Conservation (phyloP, 345 rosid species). For the Draba incana region DNA sequence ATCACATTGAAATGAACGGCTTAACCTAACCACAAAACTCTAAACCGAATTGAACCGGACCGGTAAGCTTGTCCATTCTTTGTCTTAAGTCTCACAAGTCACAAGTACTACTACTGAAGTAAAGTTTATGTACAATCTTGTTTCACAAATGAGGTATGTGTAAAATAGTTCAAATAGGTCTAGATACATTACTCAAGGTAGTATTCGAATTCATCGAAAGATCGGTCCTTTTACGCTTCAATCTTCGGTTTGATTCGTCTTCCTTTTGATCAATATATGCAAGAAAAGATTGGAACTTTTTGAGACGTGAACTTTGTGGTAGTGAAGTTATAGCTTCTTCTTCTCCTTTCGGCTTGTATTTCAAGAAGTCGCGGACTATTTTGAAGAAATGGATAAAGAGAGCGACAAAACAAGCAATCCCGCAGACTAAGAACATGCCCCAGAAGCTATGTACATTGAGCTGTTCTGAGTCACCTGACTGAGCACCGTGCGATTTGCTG, state of each 20-base stretch:
- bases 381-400: constrained; percentile 58
- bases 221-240: constrained; percentile 60
- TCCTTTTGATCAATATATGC: constrained; percentile 64
- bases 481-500: constrained; percentile 39
- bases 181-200: constrained; percentile 20
- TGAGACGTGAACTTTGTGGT: constrained; percentile 43
- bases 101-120: neutral
- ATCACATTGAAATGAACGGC: constrained; percentile 22
- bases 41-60: constrained; percentile 13
- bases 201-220: constrained; percentile 32
- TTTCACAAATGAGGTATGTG: constrained; percentile 11
- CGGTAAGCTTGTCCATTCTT: neutral
- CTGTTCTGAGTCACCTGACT: constrained; percentile 54
- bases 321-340: constrained; percentile 36
- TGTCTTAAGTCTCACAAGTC: neutral
- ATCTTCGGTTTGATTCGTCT: constrained; percentile 46
- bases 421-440: constrained; percentile 82
- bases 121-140: neutral
- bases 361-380: constrained; percentile 52
- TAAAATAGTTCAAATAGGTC: constrained; percentile 22
- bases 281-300: constrained; percentile 59
- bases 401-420: constrained; percentile 63
- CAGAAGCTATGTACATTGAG: constrained; percentile 73
- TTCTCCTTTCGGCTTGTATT: constrained; percentile 36
- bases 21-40: neutral